A percentile compares a stretch with the other conserved stretches of the same genome.
Evolutionary conservation across 768 basidiomycete species (phyloP).

Genomic region (Chlorophyllum brunneum): DNA sequence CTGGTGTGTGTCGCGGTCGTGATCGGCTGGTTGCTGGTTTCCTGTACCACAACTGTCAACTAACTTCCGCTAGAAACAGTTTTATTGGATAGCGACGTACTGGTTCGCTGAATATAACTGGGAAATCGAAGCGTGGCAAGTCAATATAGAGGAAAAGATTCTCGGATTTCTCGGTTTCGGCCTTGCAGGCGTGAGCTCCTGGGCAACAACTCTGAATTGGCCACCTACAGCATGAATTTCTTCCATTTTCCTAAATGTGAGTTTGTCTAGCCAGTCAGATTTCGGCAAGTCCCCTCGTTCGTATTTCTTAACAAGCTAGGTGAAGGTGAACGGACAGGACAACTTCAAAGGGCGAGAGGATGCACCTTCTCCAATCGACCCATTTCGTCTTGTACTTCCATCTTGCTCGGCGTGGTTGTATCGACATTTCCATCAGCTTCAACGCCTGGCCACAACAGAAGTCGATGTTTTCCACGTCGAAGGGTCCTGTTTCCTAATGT

Average conservation of each 20-base stretch:
- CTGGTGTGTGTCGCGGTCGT: conserved; percentile 32
- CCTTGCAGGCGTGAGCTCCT: conserved; percentile 37
- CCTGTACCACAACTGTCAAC: conserved; percentile 22
- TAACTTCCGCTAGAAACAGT: conserved; percentile 12
- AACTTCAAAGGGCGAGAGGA: conserved; percentile 5
- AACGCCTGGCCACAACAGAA: conserved; percentile 76
- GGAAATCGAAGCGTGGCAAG: conserved; percentile 94
- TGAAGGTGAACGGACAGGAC: conserved; percentile 9
- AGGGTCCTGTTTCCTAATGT: conserved; percentile 60
- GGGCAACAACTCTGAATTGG: not conserved
- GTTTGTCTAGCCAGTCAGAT: conserved; percentile 92
- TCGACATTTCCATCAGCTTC: conserved; percentile 87
- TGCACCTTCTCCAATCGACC: conserved; percentile 86
- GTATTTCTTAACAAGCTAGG: conserved; percentile 88
- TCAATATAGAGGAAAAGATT: conserved; percentile 97
- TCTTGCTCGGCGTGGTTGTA: conserved; percentile 84
- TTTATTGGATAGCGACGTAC: conserved; percentile 49
- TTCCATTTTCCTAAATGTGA: conserved; percentile 93
- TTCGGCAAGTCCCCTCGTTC: conserved; percentile 91
- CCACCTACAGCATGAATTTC: conserved; percentile 81
- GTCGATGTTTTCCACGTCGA: conserved; percentile 85
- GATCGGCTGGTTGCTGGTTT: conserved; percentile 13
- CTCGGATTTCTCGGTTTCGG: conserved; percentile 87
- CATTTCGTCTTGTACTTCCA: conserved; percentile 84
- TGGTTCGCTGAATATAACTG: conserved; percentile 91